Conservation (phyloP, 2,329 filamentous ascomycete species). For the Aspergillus sergii region DNA sequence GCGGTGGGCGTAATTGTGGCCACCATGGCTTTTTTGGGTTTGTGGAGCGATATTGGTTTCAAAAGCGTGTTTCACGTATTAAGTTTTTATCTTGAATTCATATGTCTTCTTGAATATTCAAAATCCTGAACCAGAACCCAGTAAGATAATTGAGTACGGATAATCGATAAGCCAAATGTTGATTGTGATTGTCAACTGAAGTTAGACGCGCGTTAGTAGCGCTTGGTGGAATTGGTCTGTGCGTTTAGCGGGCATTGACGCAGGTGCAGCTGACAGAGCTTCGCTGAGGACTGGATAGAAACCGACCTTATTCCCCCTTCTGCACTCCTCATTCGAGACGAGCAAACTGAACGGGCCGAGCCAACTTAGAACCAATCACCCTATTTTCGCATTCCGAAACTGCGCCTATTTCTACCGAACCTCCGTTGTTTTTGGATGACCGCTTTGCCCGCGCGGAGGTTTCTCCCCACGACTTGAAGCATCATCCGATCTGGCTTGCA, state of each 20-base stretch:
- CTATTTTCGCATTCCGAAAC: not conserved
- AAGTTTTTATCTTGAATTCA: not conserved
- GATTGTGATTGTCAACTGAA: no score
- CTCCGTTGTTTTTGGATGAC: not conserved
- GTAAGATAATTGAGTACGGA: not conserved
- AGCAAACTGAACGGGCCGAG: not conserved
- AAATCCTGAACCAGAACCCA: not conserved
- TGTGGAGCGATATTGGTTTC: not conserved
- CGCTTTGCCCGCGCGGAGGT: not conserved
- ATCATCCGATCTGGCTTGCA: not conserved
- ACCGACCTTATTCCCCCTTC: not conserved
- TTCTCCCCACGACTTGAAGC: not conserved
- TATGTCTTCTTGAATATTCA: not conserved
- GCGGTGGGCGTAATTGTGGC: constrained; percentile 4
- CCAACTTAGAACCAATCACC: not conserved
- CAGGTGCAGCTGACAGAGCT: constrained; percentile 1
- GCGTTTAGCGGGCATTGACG: not conserved
- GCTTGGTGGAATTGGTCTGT: not conserved
- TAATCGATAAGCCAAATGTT: not conserved
- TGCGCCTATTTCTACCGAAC: not conserved
- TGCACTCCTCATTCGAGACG: not conserved
- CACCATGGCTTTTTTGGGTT: not conserved
- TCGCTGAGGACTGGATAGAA: not conserved
- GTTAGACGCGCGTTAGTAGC: not conserved
- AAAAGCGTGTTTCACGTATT: not conserved